phyloP scores from a whole-genome alignment of 2,329 filamentous ascomycete species.

The Didymella segeticola region DNA sequence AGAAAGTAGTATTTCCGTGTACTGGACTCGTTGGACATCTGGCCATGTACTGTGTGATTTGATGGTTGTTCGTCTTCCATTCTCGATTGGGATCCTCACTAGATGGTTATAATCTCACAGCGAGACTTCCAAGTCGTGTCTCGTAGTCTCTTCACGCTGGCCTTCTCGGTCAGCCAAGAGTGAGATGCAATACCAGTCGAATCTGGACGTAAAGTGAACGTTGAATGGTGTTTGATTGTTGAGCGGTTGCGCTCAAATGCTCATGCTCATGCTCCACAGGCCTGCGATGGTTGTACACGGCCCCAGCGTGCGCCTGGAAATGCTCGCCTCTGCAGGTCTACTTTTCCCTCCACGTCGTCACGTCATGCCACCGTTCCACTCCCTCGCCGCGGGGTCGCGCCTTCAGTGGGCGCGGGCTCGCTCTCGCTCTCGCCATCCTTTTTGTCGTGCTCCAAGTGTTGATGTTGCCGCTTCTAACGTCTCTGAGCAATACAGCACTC shows the following conservation, averaged over 20 bases:
- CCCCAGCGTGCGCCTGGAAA: constrained; percentile 13
- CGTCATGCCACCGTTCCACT: constrained; percentile 4
- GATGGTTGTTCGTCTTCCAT: too few relatives aligned
- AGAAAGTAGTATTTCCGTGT: too few relatives aligned
- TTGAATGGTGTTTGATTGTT: constrained; percentile 18
- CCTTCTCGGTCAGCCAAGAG: too few relatives aligned
- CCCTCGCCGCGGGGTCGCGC: constrained; percentile 3
- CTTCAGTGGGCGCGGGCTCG: background rate
- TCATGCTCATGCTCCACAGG: constrained; percentile 15
- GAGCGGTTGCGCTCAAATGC: constrained; percentile 23
- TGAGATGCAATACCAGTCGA: too few relatives aligned
- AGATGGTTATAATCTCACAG: too few relatives aligned
- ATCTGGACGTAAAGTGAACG: too few relatives aligned
- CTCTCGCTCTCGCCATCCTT: constrained; percentile 1
- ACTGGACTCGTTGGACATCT: too few relatives aligned
- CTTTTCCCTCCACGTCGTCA: constrained; percentile 5
- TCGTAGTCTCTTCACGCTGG: too few relatives aligned
- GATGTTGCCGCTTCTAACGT: constrained; percentile 12
- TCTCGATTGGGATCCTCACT: too few relatives aligned
- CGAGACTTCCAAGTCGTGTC: too few relatives aligned
- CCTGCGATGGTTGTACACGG: constrained; percentile 23
- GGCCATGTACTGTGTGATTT: too few relatives aligned
- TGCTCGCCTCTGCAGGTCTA: constrained; percentile 2
- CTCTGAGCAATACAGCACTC: constrained; percentile 13
- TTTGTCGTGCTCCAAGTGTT: constrained; percentile 11